phyloP scores from a whole-genome alignment of 768 basidiomycete species.

The Boletellus ananas region DNA sequence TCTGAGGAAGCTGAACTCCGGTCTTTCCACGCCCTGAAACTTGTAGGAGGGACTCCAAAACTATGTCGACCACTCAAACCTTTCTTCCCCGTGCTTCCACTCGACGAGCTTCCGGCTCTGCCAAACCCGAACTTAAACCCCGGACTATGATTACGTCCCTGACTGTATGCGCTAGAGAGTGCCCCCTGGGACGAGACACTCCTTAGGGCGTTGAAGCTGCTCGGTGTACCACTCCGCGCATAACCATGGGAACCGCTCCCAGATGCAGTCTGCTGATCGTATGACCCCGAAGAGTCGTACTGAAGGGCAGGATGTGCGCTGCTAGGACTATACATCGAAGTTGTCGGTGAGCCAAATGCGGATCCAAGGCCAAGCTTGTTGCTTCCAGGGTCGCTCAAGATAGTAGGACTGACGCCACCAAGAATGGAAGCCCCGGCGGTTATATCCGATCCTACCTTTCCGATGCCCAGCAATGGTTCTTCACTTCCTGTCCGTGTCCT shows the following conservation, averaged over 20 bases:
- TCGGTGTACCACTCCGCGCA: slow-evolving; percentile 23
- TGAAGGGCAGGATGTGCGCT: slow-evolving; percentile 6
- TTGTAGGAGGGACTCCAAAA: slow-evolving; percentile 27
- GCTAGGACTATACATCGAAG: slow-evolving; percentile 20
- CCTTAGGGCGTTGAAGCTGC: slow-evolving; percentile 24
- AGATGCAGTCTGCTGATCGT: slow-evolving; percentile 16
- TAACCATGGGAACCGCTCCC: slow-evolving; percentile 24
- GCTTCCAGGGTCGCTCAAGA: slow-evolving; percentile 6
- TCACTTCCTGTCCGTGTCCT: slow-evolving; percentile 30
- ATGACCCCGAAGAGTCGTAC: slow-evolving; percentile 18
- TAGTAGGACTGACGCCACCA: slow-evolving; percentile 5
- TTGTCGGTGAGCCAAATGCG: slow-evolving; percentile 27
- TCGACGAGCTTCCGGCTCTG: slow-evolving; percentile 18
- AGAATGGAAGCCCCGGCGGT: neutral
- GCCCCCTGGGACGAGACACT: slow-evolving; percentile 33
- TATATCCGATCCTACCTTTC: slow-evolving; percentile 10
- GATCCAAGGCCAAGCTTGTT: slow-evolving; percentile 22
- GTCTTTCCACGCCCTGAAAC: slow-evolving; percentile 26
- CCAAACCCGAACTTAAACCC: slow-evolving; percentile 19
- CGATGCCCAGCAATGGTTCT: slow-evolving; percentile 23
- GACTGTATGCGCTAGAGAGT: slow-evolving; percentile 19
- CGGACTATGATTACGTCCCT: slow-evolving; percentile 14
- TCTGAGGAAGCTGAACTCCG: slow-evolving; percentile 11
- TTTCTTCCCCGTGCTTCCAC: slow-evolving; percentile 16
- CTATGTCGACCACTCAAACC: slow-evolving; percentile 4